A percentile compares a stretch with the other conserved stretches of the same genome.
Evolutionary conservation across 2,329 filamentous ascomycete species (phyloP).

Genomic region (Zymoseptoria crescenta): DNA sequence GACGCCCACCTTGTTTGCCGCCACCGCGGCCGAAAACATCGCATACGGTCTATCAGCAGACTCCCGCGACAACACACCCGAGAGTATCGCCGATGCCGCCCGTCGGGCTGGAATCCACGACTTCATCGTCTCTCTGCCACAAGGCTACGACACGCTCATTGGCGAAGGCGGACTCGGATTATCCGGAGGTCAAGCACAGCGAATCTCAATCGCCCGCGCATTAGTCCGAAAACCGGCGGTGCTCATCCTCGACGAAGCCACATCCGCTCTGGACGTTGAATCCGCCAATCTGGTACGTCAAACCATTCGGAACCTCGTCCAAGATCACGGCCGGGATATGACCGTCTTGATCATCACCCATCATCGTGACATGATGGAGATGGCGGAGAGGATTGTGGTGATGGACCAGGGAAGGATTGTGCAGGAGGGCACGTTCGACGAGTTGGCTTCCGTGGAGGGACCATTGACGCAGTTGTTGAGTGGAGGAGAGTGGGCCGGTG

Average conservation of each 20-base stretch:
- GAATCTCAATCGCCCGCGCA: constrained; percentile 72
- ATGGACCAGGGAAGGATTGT: constrained; percentile 59
- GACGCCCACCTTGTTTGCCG: constrained; percentile 67
- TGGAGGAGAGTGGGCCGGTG: constrained; percentile 28
- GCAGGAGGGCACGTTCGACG: constrained; percentile 59
- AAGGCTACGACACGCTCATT: constrained; percentile 63
- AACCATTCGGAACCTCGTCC: constrained; percentile 51
- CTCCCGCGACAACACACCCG: constrained; percentile 43
- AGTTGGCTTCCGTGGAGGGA: constrained; percentile 42
- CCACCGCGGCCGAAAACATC: constrained; percentile 72
- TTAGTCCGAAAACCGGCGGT: constrained; percentile 63
- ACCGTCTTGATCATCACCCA: constrained; percentile 80
- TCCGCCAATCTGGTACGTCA: constrained; percentile 57
- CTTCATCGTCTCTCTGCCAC: constrained; percentile 64
- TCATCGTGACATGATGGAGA: constrained; percentile 74
- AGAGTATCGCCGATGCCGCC: constrained; percentile 43
- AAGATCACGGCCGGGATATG: constrained; percentile 33
- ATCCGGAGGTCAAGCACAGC: constrained; percentile 76
- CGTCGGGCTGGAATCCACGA: constrained; percentile 61
- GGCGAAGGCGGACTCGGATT: constrained; percentile 68
- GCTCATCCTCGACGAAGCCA: constrained; percentile 80
- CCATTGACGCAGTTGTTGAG: constrained; percentile 31
- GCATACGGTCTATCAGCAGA: constrained; percentile 60
- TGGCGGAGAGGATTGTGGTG: constrained; percentile 66
- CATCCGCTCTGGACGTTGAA: constrained; percentile 66